These are phyloP conservation scores for Eutypa lata DNA, from an alignment of 2,329 filamentous ascomycete genomes.

Conservation along the genomic window DNA sequence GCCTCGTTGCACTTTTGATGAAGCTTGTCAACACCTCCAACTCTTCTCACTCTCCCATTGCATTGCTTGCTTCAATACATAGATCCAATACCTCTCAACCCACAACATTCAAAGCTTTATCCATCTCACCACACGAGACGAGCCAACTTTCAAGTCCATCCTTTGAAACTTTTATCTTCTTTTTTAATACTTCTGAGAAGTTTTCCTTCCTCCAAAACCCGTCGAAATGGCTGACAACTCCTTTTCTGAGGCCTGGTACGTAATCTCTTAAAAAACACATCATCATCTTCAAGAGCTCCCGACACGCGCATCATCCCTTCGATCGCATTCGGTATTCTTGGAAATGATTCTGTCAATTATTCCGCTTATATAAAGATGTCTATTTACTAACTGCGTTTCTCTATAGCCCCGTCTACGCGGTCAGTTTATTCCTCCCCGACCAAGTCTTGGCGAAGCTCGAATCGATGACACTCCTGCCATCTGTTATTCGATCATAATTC, in stretches of 20 bases:
- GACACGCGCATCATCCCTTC: slow-evolving; percentile 5
- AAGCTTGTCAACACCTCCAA: neutral
- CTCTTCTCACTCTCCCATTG: neutral
- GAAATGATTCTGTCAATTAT: neutral
- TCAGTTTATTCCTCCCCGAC: slow-evolving; percentile 58
- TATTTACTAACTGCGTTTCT: slow-evolving; percentile 22
- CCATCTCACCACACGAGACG: slow-evolving; percentile 7
- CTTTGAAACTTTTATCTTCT: slow-evolving; percentile 4
- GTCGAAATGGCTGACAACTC: slow-evolving; percentile 25
- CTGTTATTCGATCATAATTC: neutral
- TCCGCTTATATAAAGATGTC: slow-evolving; percentile 1
- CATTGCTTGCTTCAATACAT: neutral
- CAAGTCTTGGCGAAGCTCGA: slow-evolving; percentile 20
- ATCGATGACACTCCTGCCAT: neutral
- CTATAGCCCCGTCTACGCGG: slow-evolving; percentile 92
- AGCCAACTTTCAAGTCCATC: slow-evolving; percentile 7
- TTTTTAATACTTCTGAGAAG: slow-evolving; percentile 8
- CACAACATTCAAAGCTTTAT: slow-evolving; percentile 14
- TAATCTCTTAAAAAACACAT: slow-evolving; percentile 16
- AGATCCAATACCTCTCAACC: slow-evolving; percentile 14
- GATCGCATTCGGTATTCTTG: neutral
- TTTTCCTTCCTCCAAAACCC: slow-evolving; percentile 6
- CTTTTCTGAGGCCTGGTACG: slow-evolving; percentile 32
- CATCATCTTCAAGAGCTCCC: slow-evolving; percentile 11
- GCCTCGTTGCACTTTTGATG: neutral